phyloP scores from a whole-genome alignment of 2,329 filamentous ascomycete species.

The Clathrospora elynae region DNA sequence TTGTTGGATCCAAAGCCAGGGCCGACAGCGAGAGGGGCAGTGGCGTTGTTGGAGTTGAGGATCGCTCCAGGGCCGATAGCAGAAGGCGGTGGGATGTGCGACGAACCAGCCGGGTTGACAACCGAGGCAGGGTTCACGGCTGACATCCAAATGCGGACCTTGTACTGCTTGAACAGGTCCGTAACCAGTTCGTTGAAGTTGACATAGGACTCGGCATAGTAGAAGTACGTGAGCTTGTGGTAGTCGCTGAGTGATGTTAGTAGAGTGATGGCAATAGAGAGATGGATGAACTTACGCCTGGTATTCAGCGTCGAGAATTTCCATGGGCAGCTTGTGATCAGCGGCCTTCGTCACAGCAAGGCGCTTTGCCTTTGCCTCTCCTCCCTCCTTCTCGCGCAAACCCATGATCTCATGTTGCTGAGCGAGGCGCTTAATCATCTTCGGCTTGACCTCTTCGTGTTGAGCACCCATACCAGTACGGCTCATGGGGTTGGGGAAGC shows the following conservation, averaged over 20 bases:
- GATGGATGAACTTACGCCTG: conserved; percentile 76
- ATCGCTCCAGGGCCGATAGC: conserved; percentile 48
- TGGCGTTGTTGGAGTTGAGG: conserved; percentile 27
- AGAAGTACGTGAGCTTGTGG: conserved; percentile 99
- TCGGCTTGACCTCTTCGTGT: conserved; percentile 72
- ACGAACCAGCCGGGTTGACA: conserved; percentile 44
- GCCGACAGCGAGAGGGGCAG: conserved; percentile 35
- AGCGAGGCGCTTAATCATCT: conserved; percentile 94
- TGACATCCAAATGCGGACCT: conserved; percentile 99
- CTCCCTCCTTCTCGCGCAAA: conserved; percentile 92
- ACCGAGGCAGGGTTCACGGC: conserved; percentile 98
- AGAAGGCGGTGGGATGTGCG: conserved; percentile 44
- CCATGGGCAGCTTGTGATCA: conserved; percentile 95
- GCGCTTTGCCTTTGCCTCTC: conserved; percentile 95
- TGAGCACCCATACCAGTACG: conserved; percentile 54
- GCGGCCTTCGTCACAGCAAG: conserved; percentile 96
- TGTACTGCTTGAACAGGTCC: conserved; percentile 98
- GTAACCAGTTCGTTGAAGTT: conserved; percentile 98
- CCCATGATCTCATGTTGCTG: conserved; percentile 88
- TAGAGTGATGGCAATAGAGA: conserved; percentile 25
- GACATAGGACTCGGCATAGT: conserved; percentile 97
- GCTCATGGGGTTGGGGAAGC: conserved; percentile 36
- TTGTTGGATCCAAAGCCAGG: conserved; percentile 40
- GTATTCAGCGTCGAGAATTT: conserved; percentile 97
- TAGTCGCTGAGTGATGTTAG: conserved; percentile 72